Conservation (phyloP, 73 alveolate species). For the Halteria grandinella region DNA sequence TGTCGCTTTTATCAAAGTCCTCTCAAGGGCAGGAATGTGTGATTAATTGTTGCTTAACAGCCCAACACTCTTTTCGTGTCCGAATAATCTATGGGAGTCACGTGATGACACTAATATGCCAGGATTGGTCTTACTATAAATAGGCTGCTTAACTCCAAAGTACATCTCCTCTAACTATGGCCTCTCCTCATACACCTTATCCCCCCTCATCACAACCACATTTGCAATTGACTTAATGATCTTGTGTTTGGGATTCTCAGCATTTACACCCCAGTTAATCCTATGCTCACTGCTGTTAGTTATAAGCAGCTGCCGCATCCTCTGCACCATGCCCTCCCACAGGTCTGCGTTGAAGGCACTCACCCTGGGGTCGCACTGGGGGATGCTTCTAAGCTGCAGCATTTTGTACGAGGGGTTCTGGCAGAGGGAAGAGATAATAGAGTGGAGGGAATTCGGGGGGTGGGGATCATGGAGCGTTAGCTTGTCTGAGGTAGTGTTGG, state of each 20-base stretch:
- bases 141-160: conserved; percentile 25
- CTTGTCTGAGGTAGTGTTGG: conserved; percentile 45
- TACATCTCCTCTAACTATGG: background rate
- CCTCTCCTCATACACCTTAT: conserved; percentile 35
- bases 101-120: background rate
- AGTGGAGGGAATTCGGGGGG: background rate
- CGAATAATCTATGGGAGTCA: conserved; percentile 28
- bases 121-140: background rate
- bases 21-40: conserved; percentile 21
- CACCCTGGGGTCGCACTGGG: conserved; percentile 49
- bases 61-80: conserved; percentile 49
- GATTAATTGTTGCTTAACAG: conserved; percentile 24
- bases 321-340: conserved; percentile 58
- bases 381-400: conserved; percentile 38
- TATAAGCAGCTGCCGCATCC: conserved; percentile 50
- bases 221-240: conserved; percentile 34
- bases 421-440: background rate
- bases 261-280: conserved; percentile 49
- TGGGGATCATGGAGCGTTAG: background rate
- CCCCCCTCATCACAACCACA: conserved; percentile 50
- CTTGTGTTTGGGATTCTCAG: conserved; percentile 32
- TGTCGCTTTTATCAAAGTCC: conserved; percentile 37
- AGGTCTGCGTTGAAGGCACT: conserved; percentile 48
- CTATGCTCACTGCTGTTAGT: conserved; percentile 56
- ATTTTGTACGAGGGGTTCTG: conserved; percentile 15